Evolutionary conservation across 768 basidiomycete genomes (phyloP).

Genomic region (Termitomyces eurrhizus): DNA sequence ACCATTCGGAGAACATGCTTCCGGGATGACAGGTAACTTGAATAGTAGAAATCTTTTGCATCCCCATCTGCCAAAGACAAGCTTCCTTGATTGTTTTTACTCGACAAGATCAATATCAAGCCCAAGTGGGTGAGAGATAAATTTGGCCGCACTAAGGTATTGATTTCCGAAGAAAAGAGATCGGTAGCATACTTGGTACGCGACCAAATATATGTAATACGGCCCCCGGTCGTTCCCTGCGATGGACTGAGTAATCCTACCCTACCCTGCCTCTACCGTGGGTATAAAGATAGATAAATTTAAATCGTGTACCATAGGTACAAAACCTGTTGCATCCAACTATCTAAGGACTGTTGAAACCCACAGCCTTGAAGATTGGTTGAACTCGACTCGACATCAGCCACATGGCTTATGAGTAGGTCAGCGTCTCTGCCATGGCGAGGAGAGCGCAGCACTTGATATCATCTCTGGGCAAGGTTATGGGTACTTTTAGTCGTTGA

Average conservation of each 20-base stretch:
- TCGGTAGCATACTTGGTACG: background rate
- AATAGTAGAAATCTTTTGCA: conserved; percentile 1
- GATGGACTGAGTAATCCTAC: too few species aligned
- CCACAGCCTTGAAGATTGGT: background rate
- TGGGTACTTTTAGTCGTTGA: background rate
- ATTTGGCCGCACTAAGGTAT: background rate
- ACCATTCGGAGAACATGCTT: conserved; percentile 13
- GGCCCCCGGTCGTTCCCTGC: too few species aligned
- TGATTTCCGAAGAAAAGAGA: background rate
- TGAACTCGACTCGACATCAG: background rate
- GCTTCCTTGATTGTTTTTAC: conserved; percentile 3
- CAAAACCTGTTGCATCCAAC: background rate
- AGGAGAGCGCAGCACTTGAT: background rate
- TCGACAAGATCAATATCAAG: background rate
- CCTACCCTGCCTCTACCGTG: background rate
- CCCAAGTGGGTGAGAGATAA: background rate
- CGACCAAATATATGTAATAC: too few species aligned
- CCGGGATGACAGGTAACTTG: conserved; percentile 15
- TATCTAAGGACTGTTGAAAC: background rate
- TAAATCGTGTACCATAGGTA: background rate
- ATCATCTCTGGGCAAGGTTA: background rate
- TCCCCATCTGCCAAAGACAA: conserved; percentile 6
- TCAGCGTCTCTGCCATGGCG: background rate
- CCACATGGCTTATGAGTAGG: background rate
- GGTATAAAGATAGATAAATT: background rate